Base-by-base conservation (phyloP, 2,329 filamentous ascomycete species). In the Fusarium domesticum region DNA sequence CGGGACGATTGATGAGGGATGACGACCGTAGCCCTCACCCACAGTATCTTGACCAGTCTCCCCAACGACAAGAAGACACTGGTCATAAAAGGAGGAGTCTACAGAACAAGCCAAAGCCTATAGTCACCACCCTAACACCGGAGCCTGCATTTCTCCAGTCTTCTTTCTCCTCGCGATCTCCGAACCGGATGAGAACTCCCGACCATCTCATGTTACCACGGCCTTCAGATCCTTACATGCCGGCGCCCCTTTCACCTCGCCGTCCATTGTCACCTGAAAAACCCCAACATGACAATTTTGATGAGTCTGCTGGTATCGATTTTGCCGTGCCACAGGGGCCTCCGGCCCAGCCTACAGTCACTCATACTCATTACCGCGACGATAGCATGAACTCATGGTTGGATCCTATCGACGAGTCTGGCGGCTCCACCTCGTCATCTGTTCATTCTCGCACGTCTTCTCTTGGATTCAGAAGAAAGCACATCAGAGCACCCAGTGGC, bases 381-480 rank as follows among this genome's bases (percentile, higher is more conserved):
- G 76, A 79, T 10, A 92, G 88, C 60, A 84, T 85, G 49, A 89
- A 87, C 40, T 95, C 90, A 1, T 96, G 91, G 91, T 70, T 96
- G n/a, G 89, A 96, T 62, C 92, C 89, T 1, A 93, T 95, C 44
- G 88, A 95, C 63, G 91, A 96, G 58, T 96, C 90, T 17, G 88
- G 85, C 28, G 85, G 81, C 15, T 96, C 91, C 1, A 84, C 83
- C 4, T 76, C 80, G 3, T 89, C 88, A 2, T 96, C 91, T 0
- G 76, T 89, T 2, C 88, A 90, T 63, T 95, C 91, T 0, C 77
- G 87, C 37, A 83, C 85, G 4, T 91, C 87, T 1, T 88, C 85
- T 2, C 69, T 84, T 46, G 78, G 82, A 34, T 69, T 87, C 37
- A 77, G 81, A 49, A 77, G 85, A 51, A 88, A 85, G 59, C 84